Conservation (phyloP, 2,329 filamentous ascomycete species). For the Metarhizium brunneum region DNA sequence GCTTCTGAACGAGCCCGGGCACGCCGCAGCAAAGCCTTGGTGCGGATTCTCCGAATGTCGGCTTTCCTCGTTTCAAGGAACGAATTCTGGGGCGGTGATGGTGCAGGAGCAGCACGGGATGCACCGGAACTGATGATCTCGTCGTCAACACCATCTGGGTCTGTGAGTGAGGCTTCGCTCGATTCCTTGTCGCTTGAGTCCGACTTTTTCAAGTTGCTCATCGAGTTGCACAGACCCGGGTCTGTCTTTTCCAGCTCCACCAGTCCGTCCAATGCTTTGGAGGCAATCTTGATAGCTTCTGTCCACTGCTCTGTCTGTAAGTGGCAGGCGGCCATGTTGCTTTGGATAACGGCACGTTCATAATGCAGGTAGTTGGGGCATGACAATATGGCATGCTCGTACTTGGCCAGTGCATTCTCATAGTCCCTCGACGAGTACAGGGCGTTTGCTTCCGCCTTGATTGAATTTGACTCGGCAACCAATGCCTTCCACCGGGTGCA, state of each 20-base stretch:
- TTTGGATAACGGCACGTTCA: conserved; percentile 76
- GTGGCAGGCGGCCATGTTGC: conserved; percentile 84
- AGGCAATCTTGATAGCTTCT: conserved; percentile 66
- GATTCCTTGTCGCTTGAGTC: conserved; percentile 2
- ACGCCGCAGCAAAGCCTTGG: conserved; percentile 74
- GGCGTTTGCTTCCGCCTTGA: conserved; percentile 68
- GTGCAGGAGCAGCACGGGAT: conserved; percentile 34
- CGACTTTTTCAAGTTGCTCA: conserved; percentile 29
- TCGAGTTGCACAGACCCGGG: conserved; percentile 14
- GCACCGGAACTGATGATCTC: conserved; percentile 54
- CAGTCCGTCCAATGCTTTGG: conserved; percentile 62
- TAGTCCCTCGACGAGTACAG: conserved; percentile 68
- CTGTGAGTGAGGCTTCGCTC: conserved; percentile 13
- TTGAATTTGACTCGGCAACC: conserved; percentile 58
- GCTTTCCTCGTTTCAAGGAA: conserved; percentile 23
- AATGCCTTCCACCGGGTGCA: conserved; percentile 44
- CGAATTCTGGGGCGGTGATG: conserved; percentile 8
- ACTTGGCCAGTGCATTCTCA: conserved; percentile 69
- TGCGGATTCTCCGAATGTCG: conserved; percentile 67
- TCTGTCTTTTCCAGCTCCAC: conserved; percentile 42
- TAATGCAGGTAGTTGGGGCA: conserved; percentile 83
- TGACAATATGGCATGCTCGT: conserved; percentile 68
- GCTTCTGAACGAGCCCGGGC: conserved; percentile 63
- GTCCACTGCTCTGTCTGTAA: conserved; percentile 82
- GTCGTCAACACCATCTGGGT: conserved; percentile 40